Evolutionary conservation across 2,329 filamentous ascomycete species (phyloP).

Genomic region (Paracoccidioides lutzii): DNA sequence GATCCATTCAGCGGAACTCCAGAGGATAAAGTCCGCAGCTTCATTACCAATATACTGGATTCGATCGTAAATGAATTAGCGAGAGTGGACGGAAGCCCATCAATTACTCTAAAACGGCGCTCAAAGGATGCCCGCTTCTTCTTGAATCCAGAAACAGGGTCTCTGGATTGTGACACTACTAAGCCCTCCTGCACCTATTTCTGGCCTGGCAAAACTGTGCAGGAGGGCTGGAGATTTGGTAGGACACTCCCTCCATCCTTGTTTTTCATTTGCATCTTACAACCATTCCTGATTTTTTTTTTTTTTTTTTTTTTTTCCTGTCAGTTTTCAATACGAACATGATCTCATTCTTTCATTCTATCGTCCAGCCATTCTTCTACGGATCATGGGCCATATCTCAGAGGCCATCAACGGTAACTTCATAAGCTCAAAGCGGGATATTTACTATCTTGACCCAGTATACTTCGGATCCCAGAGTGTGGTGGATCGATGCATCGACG

Average conservation of each 20-base stretch:
- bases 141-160: conserved; percentile 19
- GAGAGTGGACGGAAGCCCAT: conserved; percentile 17
- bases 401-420: conserved; percentile 37
- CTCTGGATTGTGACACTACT: conserved; percentile 14
- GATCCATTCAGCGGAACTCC: not conserved
- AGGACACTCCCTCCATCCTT: not conserved
- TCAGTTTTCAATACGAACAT: not conserved
- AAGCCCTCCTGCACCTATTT: conserved; percentile 25
- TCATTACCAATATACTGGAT: conserved; percentile 19
- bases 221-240: conserved; percentile 49
- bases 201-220: conserved; percentile 43
- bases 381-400: conserved; percentile 44
- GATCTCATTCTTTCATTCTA: not conserved
- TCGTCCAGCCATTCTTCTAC: conserved; percentile 38
- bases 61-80: conserved; percentile 17
- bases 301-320: not conserved
- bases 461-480: conserved; percentile 45
- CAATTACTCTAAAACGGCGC: conserved; percentile 18
- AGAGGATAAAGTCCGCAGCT: conserved; percentile 16
- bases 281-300: not conserved
- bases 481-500: conserved; percentile 48
- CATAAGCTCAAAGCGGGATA: conserved; percentile 49
- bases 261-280: too few relatives aligned
- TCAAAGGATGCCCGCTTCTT: conserved; percentile 13
- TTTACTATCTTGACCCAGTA: conserved; percentile 50